A percentile compares a stretch with the other conserved stretches of the same genome.
These are phyloP conservation scores for Cystobasidium tubakii DNA, from an alignment of 768 basidiomycete species.

Conservation along the genomic window DNA sequence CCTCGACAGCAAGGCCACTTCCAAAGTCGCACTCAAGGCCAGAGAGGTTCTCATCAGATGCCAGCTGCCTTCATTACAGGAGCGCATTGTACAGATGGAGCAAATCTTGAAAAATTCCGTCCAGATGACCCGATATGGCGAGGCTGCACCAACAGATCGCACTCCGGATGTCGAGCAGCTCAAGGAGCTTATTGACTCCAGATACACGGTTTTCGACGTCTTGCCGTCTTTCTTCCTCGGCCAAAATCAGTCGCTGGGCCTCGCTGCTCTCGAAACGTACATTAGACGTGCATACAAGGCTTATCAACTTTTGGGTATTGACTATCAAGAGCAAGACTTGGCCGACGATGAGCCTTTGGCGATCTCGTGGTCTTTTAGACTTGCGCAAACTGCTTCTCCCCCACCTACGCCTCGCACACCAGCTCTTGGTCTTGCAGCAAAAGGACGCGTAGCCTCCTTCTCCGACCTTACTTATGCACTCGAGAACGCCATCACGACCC, in stretches of 20 bases:
- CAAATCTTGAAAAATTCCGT: slow-evolving; percentile 82
- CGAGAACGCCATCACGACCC: slow-evolving; percentile 55
- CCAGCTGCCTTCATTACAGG: slow-evolving; percentile 95
- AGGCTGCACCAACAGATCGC: slow-evolving; percentile 61
- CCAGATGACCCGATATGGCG: slow-evolving; percentile 80
- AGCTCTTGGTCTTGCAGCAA: slow-evolving; percentile 40
- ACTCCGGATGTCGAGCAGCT: slow-evolving; percentile 78
- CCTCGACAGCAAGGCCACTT: slow-evolving; percentile 91
- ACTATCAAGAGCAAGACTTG: slow-evolving; percentile 87
- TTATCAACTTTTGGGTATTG: slow-evolving; percentile 81
- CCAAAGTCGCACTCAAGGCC: slow-evolving; percentile 82
- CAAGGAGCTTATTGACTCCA: slow-evolving; percentile 87
- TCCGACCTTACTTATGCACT: slow-evolving; percentile 94
- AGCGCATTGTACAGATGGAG: slow-evolving; percentile 90
- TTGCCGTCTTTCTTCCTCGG: slow-evolving; percentile 92
- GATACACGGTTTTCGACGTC: slow-evolving; percentile 95
- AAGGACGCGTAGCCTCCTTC: slow-evolving; percentile 75
- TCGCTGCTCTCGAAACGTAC: slow-evolving; percentile 93
- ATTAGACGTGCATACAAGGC: slow-evolving; percentile 91
- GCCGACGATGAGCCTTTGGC: slow-evolving; percentile 69
- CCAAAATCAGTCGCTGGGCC: slow-evolving; percentile 70
- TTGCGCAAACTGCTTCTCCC: slow-evolving; percentile 76
- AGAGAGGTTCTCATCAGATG: slow-evolving; percentile 93
- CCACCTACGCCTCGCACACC: slow-evolving; percentile 52
- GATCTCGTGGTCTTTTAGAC: slow-evolving; percentile 91